Percentiles rank a stretch among this genome's conserved stretches.
Evolutionary conservation across 1,139 yeast genomes (phyloP).

Genomic region (Magnusiomyces fungicola): DNA sequence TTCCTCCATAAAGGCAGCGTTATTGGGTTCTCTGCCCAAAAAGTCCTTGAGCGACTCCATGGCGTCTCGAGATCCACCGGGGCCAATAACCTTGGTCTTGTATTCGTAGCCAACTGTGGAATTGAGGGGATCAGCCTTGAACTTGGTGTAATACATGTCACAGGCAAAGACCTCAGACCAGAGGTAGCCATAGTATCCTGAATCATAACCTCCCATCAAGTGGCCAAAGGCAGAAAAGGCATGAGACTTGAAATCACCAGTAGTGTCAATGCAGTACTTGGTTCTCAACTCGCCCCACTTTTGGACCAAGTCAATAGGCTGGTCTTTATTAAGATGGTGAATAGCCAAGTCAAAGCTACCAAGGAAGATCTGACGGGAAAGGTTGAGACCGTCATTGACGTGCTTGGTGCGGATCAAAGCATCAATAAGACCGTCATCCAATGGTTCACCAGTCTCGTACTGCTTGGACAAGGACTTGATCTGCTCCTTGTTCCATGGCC

Average conservation of each 20-base stretch:
- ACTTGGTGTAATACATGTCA: slow-evolving; percentile 71
- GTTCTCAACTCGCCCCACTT: slow-evolving; percentile 61
- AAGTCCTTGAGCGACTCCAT: slow-evolving; percentile 56
- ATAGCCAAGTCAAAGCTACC: slow-evolving; percentile 69
- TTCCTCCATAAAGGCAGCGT: slow-evolving; percentile 62
- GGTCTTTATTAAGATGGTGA: slow-evolving; percentile 47
- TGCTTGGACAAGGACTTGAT: slow-evolving; percentile 57
- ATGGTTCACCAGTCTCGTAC: slow-evolving; percentile 48
- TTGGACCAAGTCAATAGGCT: slow-evolving; percentile 41
- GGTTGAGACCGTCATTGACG: slow-evolving; percentile 65
- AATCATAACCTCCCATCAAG: slow-evolving; percentile 75
- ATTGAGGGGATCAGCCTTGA: slow-evolving; percentile 61
- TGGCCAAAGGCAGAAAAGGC: slow-evolving; percentile 80
- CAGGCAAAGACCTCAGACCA: slow-evolving; percentile 83
- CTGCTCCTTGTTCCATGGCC: slow-evolving; percentile 73
- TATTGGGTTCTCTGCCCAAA: slow-evolving; percentile 69
- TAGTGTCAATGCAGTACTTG: slow-evolving; percentile 47
- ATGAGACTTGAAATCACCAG: slow-evolving; percentile 46
- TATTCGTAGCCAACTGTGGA: slow-evolving; percentile 54
- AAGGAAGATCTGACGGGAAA: slow-evolving; percentile 69
- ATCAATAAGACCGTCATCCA: slow-evolving; percentile 52
- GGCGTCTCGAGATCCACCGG: slow-evolving; percentile 70
- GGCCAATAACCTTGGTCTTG: slow-evolving; percentile 59
- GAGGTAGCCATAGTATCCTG: slow-evolving; percentile 81
- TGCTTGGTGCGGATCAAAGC: slow-evolving; percentile 61